phyloP scores from a whole-genome alignment of 73 alveolate genomes.

The Paramecium octaurelia region DNA sequence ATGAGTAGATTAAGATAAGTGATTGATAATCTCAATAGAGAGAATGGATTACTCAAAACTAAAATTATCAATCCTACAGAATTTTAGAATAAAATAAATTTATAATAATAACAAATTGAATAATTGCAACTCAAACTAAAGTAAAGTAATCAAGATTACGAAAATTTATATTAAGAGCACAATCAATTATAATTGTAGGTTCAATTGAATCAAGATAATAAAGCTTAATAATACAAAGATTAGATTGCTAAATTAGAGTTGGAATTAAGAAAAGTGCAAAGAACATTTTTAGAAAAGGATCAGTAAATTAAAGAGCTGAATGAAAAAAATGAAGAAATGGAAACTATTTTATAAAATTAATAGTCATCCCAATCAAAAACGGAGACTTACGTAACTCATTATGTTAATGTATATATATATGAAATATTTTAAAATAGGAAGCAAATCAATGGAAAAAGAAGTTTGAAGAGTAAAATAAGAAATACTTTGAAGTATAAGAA shows the following conservation, averaged over 20 bases:
- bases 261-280: background rate
- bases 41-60: background rate
- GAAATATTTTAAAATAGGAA: background rate
- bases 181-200: background rate
- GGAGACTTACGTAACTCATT: conserved; percentile 7
- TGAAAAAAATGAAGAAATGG: background rate
- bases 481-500: background rate
- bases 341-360: background rate
- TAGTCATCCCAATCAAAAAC: background rate
- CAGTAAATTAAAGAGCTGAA: background rate
- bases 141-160: background rate
- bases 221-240: background rate
- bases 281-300: background rate
- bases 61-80: conserved; percentile 13
- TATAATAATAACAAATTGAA: background rate
- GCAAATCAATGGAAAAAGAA: conserved; percentile 3
- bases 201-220: background rate
- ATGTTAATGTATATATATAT: background rate
- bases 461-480: background rate
- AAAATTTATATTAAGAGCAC: background rate
- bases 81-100: background rate
- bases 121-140: background rate
- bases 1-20: background rate
- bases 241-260: background rate
- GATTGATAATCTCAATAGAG: background rate